Evolutionary conservation across 192 early-diverging fungal species (phyloP).

Genomic region (Rhizophagus sp.): DNA sequence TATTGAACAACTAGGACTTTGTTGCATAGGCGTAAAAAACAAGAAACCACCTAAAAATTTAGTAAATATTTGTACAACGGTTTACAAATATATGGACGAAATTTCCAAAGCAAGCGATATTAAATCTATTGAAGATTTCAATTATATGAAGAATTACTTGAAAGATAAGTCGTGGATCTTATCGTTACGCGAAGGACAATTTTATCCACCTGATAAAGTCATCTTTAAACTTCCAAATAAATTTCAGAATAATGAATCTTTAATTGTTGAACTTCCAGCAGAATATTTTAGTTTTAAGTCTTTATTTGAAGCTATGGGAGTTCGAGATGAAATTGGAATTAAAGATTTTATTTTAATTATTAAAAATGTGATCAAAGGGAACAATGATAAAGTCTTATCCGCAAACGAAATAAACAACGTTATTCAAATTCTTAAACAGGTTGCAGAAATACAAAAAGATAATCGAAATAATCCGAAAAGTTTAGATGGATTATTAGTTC

Average conservation of each 20-base stretch:
- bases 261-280: background rate
- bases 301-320: background rate
- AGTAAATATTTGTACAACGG: background rate
- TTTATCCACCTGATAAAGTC: slow-evolving; percentile 1
- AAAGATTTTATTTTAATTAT: background rate
- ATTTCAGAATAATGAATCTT: background rate
- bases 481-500: background rate
- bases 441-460: background rate
- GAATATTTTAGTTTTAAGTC: background rate
- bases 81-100: slow-evolving; percentile 11
- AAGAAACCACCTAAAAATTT: background rate
- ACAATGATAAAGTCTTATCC: background rate
- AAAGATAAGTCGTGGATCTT: slow-evolving; percentile 5
- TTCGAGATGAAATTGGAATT: background rate
- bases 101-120: background rate
- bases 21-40: background rate
- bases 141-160: background rate
- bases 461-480: background rate
- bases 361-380: background rate
- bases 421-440: background rate
- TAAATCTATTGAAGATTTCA: background rate
- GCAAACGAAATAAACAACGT: background rate
- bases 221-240: background rate
- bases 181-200: background rate
- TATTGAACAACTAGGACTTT: background rate